These are phyloP conservation scores for Sarcocystis neurona DNA, from an alignment of 169 alveolate genomes.

Conservation along the genomic window DNA sequence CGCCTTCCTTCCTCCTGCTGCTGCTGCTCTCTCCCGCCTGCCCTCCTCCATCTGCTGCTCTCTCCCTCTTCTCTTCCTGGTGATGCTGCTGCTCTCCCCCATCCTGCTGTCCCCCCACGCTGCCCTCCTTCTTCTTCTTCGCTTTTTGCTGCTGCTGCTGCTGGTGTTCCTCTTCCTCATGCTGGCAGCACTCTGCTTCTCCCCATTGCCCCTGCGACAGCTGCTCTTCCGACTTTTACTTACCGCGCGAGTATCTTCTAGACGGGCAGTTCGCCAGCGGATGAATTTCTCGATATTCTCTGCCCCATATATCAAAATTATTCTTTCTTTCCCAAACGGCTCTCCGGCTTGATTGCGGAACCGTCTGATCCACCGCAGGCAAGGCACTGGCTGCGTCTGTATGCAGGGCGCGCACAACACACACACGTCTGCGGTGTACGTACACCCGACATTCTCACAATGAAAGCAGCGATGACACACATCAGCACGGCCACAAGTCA, in stretches of 20 bases:
- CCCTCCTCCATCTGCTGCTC: no score
- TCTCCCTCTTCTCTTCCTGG: no score
- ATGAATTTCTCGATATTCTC: constrained; percentile 77
- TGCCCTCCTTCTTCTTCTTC: no score
- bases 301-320: constrained; percentile 83
- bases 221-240: not conserved
- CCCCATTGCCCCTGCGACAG: no score
- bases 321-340: constrained; percentile 78
- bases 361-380: constrained; percentile 83
- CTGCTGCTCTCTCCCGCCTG: no score
- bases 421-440: not conserved
- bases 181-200: no score
- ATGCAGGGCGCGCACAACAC: not conserved
- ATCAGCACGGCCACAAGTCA: not conserved
- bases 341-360: constrained; percentile 77
- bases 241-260: constrained; percentile 68
- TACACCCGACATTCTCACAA: not conserved
- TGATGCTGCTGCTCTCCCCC: no score
- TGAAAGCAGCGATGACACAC: not conserved
- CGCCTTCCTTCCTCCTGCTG: no score
- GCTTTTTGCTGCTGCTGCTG: no score
- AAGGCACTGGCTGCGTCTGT: constrained; percentile 73
- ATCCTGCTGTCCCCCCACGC: no score
- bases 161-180: no score
- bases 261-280: constrained; percentile 79